Evolutionary conservation across 2,329 filamentous ascomycete species (phyloP), one percentile per base, ranked within the genome.

Genomic region (Leptographium wingfieldii): DNA sequence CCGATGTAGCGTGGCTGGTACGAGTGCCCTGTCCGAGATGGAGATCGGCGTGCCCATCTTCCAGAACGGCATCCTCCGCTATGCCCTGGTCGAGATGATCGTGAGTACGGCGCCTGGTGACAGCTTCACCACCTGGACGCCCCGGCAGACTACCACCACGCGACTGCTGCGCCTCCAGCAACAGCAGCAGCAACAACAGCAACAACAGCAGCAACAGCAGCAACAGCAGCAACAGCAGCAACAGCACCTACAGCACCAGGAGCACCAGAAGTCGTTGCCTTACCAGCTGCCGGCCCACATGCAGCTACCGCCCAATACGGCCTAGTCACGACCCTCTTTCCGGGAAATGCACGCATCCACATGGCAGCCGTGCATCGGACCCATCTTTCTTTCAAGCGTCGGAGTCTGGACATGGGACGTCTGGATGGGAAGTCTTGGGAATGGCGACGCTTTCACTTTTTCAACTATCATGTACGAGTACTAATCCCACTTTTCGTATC

Each of bases 51-150:
- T 61, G 22, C 59, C 63, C 49, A n/a, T 63, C 49, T 57, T 61
- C 56, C 72, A 74, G 61, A 72, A 75, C 46, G 78, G 77, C 12
- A 68, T 74, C 27, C 65, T 80, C 52, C 73, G 76, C 59, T 80
- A 81, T 65, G 73, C 72, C 10, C 61, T 77, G 57, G 76, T 78
- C 74, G 76, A 78, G 62, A 69, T 77, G 52, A 69, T 75, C 48
- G 71, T 72, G 49, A 68, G 71, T 19, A 69, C 67, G 59, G 70
- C 73, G 53, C 65, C 70, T 1, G 71, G 72, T 40, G 27, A 49
- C 16, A 43, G 43, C 29, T 64, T 62, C 27, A 70, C 72, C 59
- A 68, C 74, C 62, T 75, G 73, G 72, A 69, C 69, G 19, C 65
- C 77, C 22, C 68, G 68, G 43, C 70, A 72, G 62, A 48, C 53